Conservation (phyloP, 345 rosid species). For the Aurinia saxatilis region DNA sequence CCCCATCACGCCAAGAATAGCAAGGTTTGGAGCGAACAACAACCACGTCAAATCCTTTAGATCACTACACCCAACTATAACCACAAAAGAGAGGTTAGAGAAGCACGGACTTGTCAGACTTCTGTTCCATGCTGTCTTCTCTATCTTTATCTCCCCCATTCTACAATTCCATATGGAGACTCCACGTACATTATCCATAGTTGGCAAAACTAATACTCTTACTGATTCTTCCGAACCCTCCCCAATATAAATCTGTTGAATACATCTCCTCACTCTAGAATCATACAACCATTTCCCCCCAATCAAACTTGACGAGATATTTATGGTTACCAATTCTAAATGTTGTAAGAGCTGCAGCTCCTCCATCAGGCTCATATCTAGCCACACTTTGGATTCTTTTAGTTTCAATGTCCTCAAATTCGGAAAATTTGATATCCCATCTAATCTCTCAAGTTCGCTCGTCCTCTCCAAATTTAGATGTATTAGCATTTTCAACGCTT, state of each 20-base stretch:
- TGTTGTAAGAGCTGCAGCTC: conserved; percentile 1
- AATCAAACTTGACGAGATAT: neutral
- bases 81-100: neutral
- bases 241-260: neutral
- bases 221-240: neutral
- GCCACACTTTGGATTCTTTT: neutral
- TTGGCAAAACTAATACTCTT: neutral
- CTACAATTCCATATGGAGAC: neutral
- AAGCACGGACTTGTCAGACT: neutral
- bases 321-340: neutral
- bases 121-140: neutral
- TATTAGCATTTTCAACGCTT: neutral
- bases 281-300: neutral
- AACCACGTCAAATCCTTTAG: conserved; percentile 4
- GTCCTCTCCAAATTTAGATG: neutral
- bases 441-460: neutral
- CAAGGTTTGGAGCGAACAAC: neutral
- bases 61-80: neutral
- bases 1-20: neutral
- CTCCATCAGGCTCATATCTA: neutral
- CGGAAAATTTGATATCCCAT: neutral
- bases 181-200: neutral
- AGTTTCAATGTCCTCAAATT: neutral
- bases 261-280: neutral
- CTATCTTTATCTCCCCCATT: neutral